Base-by-base conservation (phyloP, 352 stramenopile genomes). In the Chrysophaeum taylorii region DNA sequence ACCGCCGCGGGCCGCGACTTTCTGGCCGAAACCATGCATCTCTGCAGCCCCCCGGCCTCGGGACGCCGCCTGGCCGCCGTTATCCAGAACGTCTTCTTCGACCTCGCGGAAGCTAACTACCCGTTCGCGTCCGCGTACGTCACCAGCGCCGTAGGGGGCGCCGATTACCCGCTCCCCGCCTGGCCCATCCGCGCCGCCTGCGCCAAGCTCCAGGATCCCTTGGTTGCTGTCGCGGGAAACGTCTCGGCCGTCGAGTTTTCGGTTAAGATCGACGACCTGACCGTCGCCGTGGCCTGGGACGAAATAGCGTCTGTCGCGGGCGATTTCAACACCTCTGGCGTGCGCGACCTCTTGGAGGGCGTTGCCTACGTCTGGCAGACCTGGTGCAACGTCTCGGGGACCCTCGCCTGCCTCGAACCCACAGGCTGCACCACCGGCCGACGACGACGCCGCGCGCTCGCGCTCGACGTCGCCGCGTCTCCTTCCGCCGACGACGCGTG, bases 181-280 rank as follows among this genome's bases (percentile, higher is more conserved):
- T 97, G 89, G 89, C 92, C 92, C 1, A 79, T 96, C n/a, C 88
- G 89, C n/a, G 79, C 80, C 31, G 92, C 92, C 0, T 97, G 91
- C 70, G 85, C 77, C 25, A 73, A 88, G 68, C 73, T 94, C 1
- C 78, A 79, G 45, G 38, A 54, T 16, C 57, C 74, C 69, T 41
- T 75, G 16, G 35, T 37, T 16, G 71, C 70, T 35, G 38, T 42
- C 0, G 53, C 27, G 14, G 38, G 35, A 2, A 25, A 69, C 39
- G 62, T 72, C 27, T 54, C 72, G 27, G 48, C 67, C 53, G 70
- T 76, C 36, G 2, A 39, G 18, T 70, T 66, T 57, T 53, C 68
- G 18, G 69, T 69, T 45, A 36, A 64, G 1, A 23, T 39, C 52
- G 38, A 25, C 21, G 68, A 39, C 41, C n/a, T 50, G 14, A 25